Percentiles rank a stretch among this genome's conserved stretches.
These are phyloP conservation scores for Gloeopeniophorella convolvens DNA, from an alignment of 768 basidiomycete species.

Conservation along the genomic window DNA sequence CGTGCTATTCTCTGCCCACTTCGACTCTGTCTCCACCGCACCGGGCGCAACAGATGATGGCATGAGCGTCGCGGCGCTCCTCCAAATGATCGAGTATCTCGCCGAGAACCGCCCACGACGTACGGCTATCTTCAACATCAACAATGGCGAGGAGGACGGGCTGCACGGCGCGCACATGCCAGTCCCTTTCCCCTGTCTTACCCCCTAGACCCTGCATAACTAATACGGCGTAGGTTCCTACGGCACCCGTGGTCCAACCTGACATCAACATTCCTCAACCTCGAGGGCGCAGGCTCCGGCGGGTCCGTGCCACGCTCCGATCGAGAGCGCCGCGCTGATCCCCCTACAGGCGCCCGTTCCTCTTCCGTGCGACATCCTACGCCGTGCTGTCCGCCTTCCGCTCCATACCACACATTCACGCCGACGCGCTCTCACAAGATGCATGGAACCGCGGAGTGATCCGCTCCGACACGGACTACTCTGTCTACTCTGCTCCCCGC, in stretches of 20 bases:
- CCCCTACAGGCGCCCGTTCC: conserved; percentile 53
- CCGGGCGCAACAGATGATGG: conserved; percentile 75
- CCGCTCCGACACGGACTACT: conserved; percentile 67
- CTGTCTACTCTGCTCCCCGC: conserved; percentile 44
- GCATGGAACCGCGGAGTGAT: conserved; percentile 60
- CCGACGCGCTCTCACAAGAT: conserved; percentile 62
- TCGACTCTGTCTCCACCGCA: conserved; percentile 72
- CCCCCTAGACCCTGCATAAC: background rate
- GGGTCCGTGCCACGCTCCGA: conserved; percentile 41
- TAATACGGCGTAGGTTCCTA: conserved; percentile 45
- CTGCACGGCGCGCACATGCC: conserved; percentile 67
- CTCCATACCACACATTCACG: conserved; percentile 61
- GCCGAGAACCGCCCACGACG: conserved; percentile 41
- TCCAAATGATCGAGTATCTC: conserved; percentile 52
- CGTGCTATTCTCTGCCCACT: conserved; percentile 75
- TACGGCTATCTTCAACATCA: conserved; percentile 76
- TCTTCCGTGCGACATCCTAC: conserved; percentile 67
- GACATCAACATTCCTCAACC: conserved; percentile 64
- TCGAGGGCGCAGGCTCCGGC: conserved; percentile 76
- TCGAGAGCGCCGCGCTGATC: background rate
- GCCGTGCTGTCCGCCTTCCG: conserved; percentile 49
- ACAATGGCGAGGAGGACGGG: conserved; percentile 80
- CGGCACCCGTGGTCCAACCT: conserved; percentile 70
- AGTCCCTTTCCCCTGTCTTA: conserved; percentile 19
- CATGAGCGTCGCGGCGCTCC: conserved; percentile 59